Evolutionary conservation across 228 moss, liverwort and hornwort species (phyloP), one percentile per base, ranked within the genome.

Genomic region (Sphagnum magellanicum): DNA sequence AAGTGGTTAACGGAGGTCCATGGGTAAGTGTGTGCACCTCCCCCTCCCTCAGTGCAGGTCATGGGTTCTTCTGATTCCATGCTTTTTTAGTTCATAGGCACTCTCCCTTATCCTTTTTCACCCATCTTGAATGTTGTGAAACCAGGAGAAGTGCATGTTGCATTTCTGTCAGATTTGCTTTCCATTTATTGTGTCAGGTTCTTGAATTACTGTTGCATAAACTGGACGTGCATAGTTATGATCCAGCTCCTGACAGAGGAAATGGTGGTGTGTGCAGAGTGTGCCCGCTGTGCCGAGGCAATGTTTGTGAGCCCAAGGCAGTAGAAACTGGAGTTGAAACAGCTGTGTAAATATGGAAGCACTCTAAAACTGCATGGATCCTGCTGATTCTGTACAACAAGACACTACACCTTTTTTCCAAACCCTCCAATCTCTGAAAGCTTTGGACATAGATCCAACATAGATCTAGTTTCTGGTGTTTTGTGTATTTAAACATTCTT

Each of bases 1-100:
- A 91, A 91, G 72, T 93, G 93, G 93, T 77, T 93, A 12, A 93
- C 90, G 74, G 91, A 93, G 72, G 85, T 91, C 61, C 95, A 95
- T 76, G 84, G 94, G 94, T 94, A 81, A 32, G 32, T 68, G 0
- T 61, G 1, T 47, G 1, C 46, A 4, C 8, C 50, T 46, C 16
- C 8, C 58, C 6, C 47, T 6, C 9, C 55, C 8, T 55, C 50
- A 12, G 48, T 11, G 13, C 1, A 48, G 2, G 32, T 6, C 11
- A 51, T 6, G 6, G 51, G 12, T 53, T 62, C 52, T 10, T 4
- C 0, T 49, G 13, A 51, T 48, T 16, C 11, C 8, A 6, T n/a
- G 50, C 57, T 7, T 57, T 16, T 60, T 32, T 32, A 32, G 32
- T 32, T 32, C 32, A 32, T 32, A 32, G 32, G 32, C 32, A 10